Percentiles rank a stretch among this genome's conserved stretches.
Conservation (phyloP, 805 yeast species). For the Candida easanensis region DNA sequence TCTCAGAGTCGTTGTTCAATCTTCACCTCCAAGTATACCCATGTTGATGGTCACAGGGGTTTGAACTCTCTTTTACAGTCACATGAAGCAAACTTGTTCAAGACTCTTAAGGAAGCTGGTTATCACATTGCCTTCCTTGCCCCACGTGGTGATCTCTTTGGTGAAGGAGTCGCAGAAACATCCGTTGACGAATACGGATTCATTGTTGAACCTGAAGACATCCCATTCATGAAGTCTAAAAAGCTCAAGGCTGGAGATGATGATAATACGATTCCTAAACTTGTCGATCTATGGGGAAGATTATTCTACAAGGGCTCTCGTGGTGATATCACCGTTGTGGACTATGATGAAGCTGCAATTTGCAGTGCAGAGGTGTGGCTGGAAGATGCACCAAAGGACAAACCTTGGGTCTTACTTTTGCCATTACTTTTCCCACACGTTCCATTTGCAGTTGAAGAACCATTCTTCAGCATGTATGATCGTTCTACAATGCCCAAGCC, state of each 20-base stretch:
- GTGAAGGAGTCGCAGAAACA: background rate
- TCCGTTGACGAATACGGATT: background rate
- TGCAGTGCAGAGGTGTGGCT: background rate
- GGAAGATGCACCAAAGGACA: background rate
- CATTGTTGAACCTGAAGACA: background rate
- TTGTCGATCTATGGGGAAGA: background rate
- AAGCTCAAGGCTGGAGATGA: background rate
- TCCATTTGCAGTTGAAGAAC: background rate
- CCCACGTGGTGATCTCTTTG: background rate
- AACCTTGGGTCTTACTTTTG: background rate
- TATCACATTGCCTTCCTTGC: conserved; percentile 1
- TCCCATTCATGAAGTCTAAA: background rate
- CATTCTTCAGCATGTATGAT: background rate
- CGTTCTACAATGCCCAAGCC: background rate
- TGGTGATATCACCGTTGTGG: background rate
- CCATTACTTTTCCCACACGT: background rate
- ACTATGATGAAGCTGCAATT: background rate
- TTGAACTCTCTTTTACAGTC: background rate
- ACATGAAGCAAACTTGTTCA: background rate
- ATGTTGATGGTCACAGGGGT: background rate
- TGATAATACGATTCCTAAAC: background rate
- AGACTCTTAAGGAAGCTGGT: background rate
- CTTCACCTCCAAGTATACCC: background rate
- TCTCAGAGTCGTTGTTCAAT: background rate
- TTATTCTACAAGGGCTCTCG: background rate